A percentile compares a stretch with the other conserved stretches of the same genome.
Evolutionary conservation across 2,329 filamentous ascomycete genomes (phyloP).

Genomic region (Thelonectria blattea): DNA sequence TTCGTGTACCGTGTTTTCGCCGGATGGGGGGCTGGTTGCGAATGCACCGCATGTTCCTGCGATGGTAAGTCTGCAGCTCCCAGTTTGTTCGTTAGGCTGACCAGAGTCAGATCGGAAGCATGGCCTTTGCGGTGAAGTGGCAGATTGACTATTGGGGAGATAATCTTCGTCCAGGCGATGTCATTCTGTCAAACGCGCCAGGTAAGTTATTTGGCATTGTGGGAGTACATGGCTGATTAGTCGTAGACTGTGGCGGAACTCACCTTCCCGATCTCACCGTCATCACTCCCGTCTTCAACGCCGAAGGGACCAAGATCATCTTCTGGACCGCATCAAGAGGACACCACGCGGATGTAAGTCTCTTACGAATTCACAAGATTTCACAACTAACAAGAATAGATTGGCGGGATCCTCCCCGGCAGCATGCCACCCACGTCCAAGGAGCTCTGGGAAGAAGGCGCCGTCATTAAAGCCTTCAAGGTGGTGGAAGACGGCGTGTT

Average conservation of each 20-base stretch:
- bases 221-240: not conserved
- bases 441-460: slow-evolving; percentile 66
- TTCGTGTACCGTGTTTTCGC: slow-evolving; percentile 79
- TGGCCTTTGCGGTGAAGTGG: slow-evolving; percentile 79
- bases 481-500: slow-evolving; percentile 76
- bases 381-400: slow-evolving; percentile 40
- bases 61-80: not conserved
- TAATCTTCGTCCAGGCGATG: slow-evolving; percentile 76
- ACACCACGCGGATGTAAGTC: slow-evolving; percentile 71
- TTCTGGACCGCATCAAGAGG: slow-evolving; percentile 81
- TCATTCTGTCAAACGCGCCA: slow-evolving; percentile 81
- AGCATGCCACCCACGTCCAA: slow-evolving; percentile 78
- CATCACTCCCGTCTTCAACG: slow-evolving; percentile 75
- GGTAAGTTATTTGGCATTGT: not conserved
- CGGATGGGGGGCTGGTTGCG: slow-evolving; percentile 74
- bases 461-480: slow-evolving; percentile 67
- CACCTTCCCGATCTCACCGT: slow-evolving; percentile 83
- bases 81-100: not conserved
- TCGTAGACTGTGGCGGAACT: slow-evolving; percentile 73
- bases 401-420: slow-evolving; percentile 78
- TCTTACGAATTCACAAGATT: no score
- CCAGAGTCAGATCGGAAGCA: slow-evolving; percentile 72
- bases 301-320: slow-evolving; percentile 67
- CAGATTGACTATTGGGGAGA: slow-evolving; percentile 80
- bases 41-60: slow-evolving; percentile 76